A percentile compares a stretch with the other conserved stretches of the same genome.
These are phyloP conservation scores for Lactarius trivialis DNA, from an alignment of 768 basidiomycete species.

Conservation along the genomic window DNA sequence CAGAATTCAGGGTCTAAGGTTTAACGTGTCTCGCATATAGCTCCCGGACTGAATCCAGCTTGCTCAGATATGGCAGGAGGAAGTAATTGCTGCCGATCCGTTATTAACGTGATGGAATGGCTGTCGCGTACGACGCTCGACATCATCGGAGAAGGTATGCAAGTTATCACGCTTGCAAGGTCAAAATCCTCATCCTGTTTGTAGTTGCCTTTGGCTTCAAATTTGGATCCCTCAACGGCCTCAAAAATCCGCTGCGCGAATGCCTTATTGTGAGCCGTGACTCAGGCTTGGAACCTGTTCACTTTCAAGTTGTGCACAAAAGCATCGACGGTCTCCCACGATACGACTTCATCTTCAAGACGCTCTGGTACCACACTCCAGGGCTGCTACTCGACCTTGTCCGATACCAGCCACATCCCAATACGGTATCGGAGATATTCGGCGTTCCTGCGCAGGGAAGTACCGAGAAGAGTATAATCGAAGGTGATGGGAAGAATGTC, in stretches of 20 bases:
- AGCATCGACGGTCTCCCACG: not conserved
- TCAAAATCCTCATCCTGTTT: not conserved
- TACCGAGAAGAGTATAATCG: conserved; percentile 10
- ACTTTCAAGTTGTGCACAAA: not conserved
- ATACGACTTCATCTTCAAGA: conserved; percentile 11
- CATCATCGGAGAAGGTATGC: conserved; percentile 26
- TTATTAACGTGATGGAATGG: conserved; percentile 23
- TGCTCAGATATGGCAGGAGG: conserved; percentile 24
- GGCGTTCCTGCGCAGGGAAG: conserved; percentile 8
- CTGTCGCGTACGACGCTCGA: conserved; percentile 26
- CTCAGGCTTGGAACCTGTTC: not conserved
- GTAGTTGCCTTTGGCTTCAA: conserved; percentile 26
- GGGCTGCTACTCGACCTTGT: conserved; percentile 8
- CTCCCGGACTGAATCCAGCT: conserved; percentile 10
- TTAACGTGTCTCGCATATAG: not conserved
- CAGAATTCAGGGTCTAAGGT: conserved; percentile 22
- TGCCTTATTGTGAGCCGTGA: conserved; percentile 24
- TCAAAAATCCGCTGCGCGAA: conserved; percentile 21
- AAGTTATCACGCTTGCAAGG: not conserved
- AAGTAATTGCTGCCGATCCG: conserved; percentile 8
- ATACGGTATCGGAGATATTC: conserved; percentile 11
- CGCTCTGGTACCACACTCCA: conserved; percentile 20
- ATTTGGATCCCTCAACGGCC: conserved; percentile 24
- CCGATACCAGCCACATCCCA: conserved; percentile 18
- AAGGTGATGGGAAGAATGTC: conserved; percentile 20